These are phyloP conservation scores for Prinsepia uniflora DNA, from an alignment of 306 rosid species.

Conservation along the genomic window DNA sequence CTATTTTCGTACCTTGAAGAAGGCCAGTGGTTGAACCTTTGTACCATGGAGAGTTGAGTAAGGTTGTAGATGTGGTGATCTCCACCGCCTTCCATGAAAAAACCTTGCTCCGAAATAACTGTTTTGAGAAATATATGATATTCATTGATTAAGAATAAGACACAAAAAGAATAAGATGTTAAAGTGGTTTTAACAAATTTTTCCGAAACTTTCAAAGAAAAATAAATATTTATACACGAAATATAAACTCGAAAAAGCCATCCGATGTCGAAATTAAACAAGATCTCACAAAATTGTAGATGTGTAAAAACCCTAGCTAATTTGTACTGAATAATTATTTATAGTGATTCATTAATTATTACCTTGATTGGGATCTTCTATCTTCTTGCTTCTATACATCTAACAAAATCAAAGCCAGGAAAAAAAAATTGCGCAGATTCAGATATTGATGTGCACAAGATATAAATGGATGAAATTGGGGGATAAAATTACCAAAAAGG, in stretches of 20 bases:
- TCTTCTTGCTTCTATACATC: slow-evolving; percentile 53
- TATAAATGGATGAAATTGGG: too few species aligned
- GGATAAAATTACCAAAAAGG: too few species aligned
- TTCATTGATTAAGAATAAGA: too few species aligned
- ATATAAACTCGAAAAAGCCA: too few species aligned
- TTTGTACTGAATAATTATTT: not conserved
- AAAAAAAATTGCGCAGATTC: too few species aligned
- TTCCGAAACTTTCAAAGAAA: too few species aligned
- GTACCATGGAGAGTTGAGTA: slow-evolving; percentile 42
- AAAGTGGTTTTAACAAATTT: too few species aligned
- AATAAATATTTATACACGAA: too few species aligned
- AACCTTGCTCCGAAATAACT: slow-evolving; percentile 31
- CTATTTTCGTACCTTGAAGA: slow-evolving; percentile 28
- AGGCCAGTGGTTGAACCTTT: slow-evolving; percentile 36
- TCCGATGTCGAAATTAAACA: not conserved
- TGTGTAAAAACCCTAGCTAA: slow-evolving; percentile 11
- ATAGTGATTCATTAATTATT: not conserved
- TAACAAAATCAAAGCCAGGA: slow-evolving; percentile 6
- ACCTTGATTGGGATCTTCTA: slow-evolving; percentile 39
- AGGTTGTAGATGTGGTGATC: slow-evolving; percentile 34
- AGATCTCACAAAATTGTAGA: slow-evolving; percentile 2
- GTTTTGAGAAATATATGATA: not conserved
- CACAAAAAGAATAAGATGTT: too few species aligned
- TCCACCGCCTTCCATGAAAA: slow-evolving; percentile 35
- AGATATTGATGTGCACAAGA: too few species aligned